Percentiles rank a stretch among this genome's conserved stretches.
Evolutionary conservation across 2,329 filamentous ascomycete species (phyloP).

Genomic region (Pseudocercospora vitis): DNA sequence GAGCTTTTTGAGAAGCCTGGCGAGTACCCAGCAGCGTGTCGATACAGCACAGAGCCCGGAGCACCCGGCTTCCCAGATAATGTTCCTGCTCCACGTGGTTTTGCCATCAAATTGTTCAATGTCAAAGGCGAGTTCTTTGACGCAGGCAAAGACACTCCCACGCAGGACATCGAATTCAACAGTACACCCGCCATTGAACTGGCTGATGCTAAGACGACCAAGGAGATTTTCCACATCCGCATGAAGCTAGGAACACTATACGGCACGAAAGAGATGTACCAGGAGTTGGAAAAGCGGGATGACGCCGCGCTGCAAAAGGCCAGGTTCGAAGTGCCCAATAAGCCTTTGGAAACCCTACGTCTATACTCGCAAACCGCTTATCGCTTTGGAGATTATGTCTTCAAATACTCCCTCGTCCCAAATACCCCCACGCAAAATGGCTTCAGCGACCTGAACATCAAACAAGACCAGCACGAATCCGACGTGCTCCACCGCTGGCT

Average conservation of each 20-base stretch:
- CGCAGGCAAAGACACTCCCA: slow-evolving; percentile 40
- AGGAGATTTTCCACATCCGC: slow-evolving; percentile 46
- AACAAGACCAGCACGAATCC: slow-evolving; percentile 32
- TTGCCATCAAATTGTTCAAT: slow-evolving; percentile 53
- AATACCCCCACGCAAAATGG: slow-evolving; percentile 44
- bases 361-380: slow-evolving; percentile 52
- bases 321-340: slow-evolving; percentile 44
- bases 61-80: slow-evolving; percentile 45
- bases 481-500: slow-evolving; percentile 45
- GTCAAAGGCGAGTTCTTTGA: slow-evolving; percentile 47
- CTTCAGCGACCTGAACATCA: slow-evolving; percentile 42
- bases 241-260: slow-evolving; percentile 39
- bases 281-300: slow-evolving; percentile 42
- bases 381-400: slow-evolving; percentile 50
- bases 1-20: slow-evolving; percentile 37
- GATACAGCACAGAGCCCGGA: slow-evolving; percentile 38
- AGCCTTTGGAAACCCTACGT: slow-evolving; percentile 41
- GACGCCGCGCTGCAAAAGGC: slow-evolving; percentile 45
- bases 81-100: slow-evolving; percentile 48
- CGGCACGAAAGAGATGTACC: slow-evolving; percentile 43
- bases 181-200: slow-evolving; percentile 51
- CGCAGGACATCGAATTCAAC: slow-evolving; percentile 53
- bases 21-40: slow-evolving; percentile 39
- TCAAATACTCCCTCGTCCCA: slow-evolving; percentile 51
- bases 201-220: slow-evolving; percentile 47